These are phyloP conservation scores for Phlyctochytrium arcticum DNA, from an alignment of 192 early-diverging fungal genomes.

Conservation along the genomic window DNA sequence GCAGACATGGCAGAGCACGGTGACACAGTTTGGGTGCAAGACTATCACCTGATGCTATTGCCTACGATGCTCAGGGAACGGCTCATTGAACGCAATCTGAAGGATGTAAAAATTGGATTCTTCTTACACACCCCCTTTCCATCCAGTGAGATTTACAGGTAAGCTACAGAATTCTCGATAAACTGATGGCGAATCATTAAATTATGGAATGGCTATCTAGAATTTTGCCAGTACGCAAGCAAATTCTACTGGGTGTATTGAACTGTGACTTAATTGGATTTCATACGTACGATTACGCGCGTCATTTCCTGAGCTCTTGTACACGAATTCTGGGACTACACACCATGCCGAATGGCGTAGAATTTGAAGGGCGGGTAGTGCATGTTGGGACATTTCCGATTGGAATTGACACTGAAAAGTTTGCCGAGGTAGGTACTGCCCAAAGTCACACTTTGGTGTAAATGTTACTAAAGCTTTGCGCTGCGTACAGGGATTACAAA, in stretches of 20 bases:
- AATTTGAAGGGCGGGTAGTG: conserved; percentile 87
- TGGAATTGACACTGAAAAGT: conserved; percentile 96
- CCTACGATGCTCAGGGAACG: conserved; percentile 76
- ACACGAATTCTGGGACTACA: conserved; percentile 92
- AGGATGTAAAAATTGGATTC: conserved; percentile 92
- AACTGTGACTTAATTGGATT: conserved; percentile 93
- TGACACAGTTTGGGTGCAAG: conserved; percentile 57
- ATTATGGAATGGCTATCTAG: conserved; percentile 22
- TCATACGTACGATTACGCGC: conserved; percentile 99
- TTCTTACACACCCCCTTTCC: conserved; percentile 99
- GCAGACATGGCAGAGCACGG: conserved; percentile 80
- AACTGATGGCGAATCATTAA: not conserved
- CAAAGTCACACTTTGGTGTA: not conserved
- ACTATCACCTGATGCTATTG: conserved; percentile 98
- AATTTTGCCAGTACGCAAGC: conserved; percentile 89
- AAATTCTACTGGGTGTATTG: conserved; percentile 91
- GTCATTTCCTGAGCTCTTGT: conserved; percentile 96
- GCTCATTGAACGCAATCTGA: conserved; percentile 44
- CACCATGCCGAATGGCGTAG: conserved; percentile 90
- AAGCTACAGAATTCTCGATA: not conserved
- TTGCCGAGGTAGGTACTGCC: conserved; percentile 56
- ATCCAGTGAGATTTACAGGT: conserved; percentile 90
- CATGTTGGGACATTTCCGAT: conserved; percentile 99
- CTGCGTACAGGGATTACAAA: conserved; percentile 56
- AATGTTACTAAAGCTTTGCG: not conserved